Evolutionary conservation across 768 basidiomycete genomes (phyloP), one percentile per base, ranked within the genome.

Genomic region (Mycena amicta): DNA sequence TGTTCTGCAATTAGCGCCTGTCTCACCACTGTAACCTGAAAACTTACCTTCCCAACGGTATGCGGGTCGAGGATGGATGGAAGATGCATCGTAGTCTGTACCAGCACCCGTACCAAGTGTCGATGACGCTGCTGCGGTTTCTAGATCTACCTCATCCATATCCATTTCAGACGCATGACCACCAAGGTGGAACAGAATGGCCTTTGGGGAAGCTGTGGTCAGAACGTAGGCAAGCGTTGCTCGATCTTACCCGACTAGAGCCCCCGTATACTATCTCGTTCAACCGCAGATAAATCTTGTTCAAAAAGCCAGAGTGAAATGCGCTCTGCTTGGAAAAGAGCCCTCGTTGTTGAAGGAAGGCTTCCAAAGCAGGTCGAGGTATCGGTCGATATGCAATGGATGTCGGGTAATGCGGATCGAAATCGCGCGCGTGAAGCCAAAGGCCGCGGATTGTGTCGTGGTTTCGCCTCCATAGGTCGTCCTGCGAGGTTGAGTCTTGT

Each of bases 391-490:
- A 90, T 3, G 90, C 90, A 60, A 93, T 86, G 3, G 87, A 89
- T 0, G 82, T 80, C 11, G 82, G 79, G 65, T 86, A 92, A 60
- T 87, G 80, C 0, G 91, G 90, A 67, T 87, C 83, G 67, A 92
- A 93, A 66, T 88, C 85, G 0, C 76, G 29, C 2, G 78, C 80
- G 64, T 87, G 76, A 5, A 72, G 75, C 46, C 68, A 55, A 15
- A 92, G 69, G 16, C 73, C 77, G 18, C 73, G 63, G 46, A 89
- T 83, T 0, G 86, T 83, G 43, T 81, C 78, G 64, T 83, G 69
- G 67, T 92, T 91, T 53, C 88, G 76, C 60, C 88, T 76, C 88
- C 88, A 92, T 5, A 90, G 67, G 67, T 90, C 89, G 66, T 92
- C 89, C 89, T 89, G 27, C 25, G 56, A 20, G 33, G 22, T 51